phyloP scores from a whole-genome alignment of 805 yeast genomes.

The Grigorovia jiainica region DNA sequence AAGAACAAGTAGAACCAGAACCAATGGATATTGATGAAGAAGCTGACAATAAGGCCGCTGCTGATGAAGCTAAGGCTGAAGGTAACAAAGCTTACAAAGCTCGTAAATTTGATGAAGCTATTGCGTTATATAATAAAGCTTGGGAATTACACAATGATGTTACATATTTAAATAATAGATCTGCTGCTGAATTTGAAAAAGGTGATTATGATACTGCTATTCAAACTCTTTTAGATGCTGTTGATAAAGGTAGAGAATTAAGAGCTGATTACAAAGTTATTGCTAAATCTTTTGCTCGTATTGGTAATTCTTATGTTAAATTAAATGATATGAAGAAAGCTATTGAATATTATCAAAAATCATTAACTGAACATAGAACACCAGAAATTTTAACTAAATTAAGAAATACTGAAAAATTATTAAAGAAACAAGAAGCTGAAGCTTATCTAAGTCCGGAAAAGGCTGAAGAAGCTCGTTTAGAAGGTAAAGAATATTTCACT shows the following conservation, averaged over 20 bases:
- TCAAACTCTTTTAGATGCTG: conserved; percentile 67
- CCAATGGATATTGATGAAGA: conserved; percentile 32
- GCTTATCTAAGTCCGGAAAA: conserved; percentile 80
- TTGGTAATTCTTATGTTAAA: conserved; percentile 76
- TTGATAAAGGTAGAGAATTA: conserved; percentile 80
- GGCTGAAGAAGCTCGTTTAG: conserved; percentile 90
- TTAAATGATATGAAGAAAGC: conserved; percentile 65
- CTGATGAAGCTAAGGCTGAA: conserved; percentile 66
- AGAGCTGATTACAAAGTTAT: conserved; percentile 88
- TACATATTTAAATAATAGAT: conserved; percentile 89
- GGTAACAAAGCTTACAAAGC: conserved; percentile 84
- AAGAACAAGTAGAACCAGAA: conserved; percentile 24
- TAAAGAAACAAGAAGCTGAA: conserved; percentile 67
- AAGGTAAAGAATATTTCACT: conserved; percentile 83
- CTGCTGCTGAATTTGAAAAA: conserved; percentile 96
- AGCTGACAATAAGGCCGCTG: conserved; percentile 35
- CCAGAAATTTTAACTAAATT: conserved; percentile 86
- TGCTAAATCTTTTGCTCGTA: conserved; percentile 88
- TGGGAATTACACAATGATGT: conserved; percentile 76
- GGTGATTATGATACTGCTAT: conserved; percentile 85
- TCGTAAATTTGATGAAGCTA: conserved; percentile 88
- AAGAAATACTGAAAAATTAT: conserved; percentile 76
- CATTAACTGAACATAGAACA: conserved; percentile 94
- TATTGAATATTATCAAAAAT: conserved; percentile 70
- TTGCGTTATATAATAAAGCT: conserved; percentile 75